Conservation (phyloP, 768 basidiomycete species). For the Trametes punicea region DNA sequence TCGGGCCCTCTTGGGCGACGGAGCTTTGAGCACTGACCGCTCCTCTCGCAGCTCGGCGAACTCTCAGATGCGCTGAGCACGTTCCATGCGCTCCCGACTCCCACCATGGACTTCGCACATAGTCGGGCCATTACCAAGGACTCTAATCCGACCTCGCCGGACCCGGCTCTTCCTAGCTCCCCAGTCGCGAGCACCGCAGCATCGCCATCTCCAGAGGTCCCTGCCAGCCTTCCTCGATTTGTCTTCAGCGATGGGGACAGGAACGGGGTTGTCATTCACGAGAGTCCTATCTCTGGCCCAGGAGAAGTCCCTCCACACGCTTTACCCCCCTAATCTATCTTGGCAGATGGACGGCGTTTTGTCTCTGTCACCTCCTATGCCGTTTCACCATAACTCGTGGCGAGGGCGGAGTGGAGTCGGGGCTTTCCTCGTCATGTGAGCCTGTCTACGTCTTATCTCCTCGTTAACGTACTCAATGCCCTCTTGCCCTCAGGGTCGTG, state of each 20-base stretch:
- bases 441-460: not conserved
- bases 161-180: constrained; percentile 19
- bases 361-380: constrained; percentile 3
- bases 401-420: constrained; percentile 6
- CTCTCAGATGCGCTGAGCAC: constrained; percentile 41
- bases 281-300: constrained; percentile 12
- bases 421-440: not conserved
- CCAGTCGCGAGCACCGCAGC: constrained; percentile 24
- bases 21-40: constrained; percentile 5
- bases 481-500: not conserved
- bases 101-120: constrained; percentile 35
- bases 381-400: constrained; percentile 8
- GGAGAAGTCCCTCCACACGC: constrained; percentile 12
- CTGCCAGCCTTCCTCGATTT: constrained; percentile 7
- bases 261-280: constrained; percentile 16
- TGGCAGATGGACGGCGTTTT: constrained; percentile 2
- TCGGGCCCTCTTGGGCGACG: constrained; percentile 9
- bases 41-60: constrained; percentile 49
- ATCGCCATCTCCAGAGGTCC: constrained; percentile 18
- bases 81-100: constrained; percentile 44
- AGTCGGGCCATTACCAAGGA: constrained; percentile 33
- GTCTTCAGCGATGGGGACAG: constrained; percentile 14
- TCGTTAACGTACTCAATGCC: not conserved
- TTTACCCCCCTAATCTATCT: constrained; percentile 2
- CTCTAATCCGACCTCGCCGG: constrained; percentile 26